These are phyloP conservation scores for Lepidium sativum DNA, from an alignment of 345 rosid species.

Conservation along the genomic window DNA sequence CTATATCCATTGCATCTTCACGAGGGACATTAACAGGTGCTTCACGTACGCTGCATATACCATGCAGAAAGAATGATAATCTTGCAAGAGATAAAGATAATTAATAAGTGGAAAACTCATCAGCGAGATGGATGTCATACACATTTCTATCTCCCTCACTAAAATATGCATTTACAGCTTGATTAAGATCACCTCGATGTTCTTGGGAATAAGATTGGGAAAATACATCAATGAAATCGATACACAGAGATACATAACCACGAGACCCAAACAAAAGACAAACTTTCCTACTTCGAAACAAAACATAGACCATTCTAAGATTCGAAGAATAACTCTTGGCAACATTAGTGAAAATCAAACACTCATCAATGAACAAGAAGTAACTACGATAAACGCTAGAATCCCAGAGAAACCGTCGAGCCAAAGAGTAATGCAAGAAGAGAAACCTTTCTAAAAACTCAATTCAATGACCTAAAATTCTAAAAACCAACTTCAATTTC, in stretches of 20 bases:
- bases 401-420: neutral
- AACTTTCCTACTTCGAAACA: neutral
- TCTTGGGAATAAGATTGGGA: conserved; percentile 39
- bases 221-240: neutral
- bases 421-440: conserved; percentile 18
- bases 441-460: conserved; percentile 29
- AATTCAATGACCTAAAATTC: neutral
- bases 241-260: neutral
- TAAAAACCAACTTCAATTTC: neutral
- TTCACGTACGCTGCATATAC: conserved; percentile 23
- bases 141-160: conserved; percentile 66
- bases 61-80: neutral
- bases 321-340: neutral
- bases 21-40: conserved; percentile 32
- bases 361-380: conserved; percentile 2
- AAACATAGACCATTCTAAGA: neutral
- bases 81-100: neutral
- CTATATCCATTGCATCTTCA: conserved; percentile 82
- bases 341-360: neutral
- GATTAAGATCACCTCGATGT: conserved; percentile 85
- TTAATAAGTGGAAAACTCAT: neutral
- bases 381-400: neutral
- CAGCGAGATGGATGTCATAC: conserved; percentile 25
- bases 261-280: neutral
- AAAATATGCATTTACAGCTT: conserved; percentile 89